Evolutionary conservation across 2,329 filamentous ascomycete species (phyloP), one percentile per base, ranked within the genome.

Genomic region (Paraphaeosphaeria minitans): DNA sequence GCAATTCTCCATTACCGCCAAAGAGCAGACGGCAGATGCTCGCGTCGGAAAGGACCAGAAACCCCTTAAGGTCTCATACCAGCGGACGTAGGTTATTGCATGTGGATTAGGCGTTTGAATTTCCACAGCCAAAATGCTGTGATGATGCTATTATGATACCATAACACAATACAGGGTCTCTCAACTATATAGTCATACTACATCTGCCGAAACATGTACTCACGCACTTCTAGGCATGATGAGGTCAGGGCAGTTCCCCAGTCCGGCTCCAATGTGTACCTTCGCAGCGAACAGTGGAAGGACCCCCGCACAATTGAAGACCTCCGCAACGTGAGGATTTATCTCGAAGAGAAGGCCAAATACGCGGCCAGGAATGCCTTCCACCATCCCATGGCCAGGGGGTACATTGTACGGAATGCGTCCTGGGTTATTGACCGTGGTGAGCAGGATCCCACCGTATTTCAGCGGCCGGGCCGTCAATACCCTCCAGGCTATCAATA

Each of bases 1-100:
- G 80, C 85, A 89, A 49, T 93, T 92, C 43, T 93, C 95, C 29
- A 97, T 97, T 70, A 89, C 88, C 55, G 95, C 95, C 19, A 98
- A 97, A 83, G 94, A 98, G 82, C 92, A 89, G 64, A 96, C 92
- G 33, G 89, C 91, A 13, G 92, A 92, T 22, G 93, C 95, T 87
- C 82, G 86, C 24, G 81, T 99, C 67, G 90, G 89, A 54, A 87
- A 87, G 19, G 87, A 87, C 47, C 85, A 85, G 66, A 91, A 92
- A 79, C 83, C 87, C 8, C 92, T 99, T 77, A 96, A 95, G 81
- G 93, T 99, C 64, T 97, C 95, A 14, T 99, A 96, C 84, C 95
- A 98, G 81, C 85, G 93, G 72, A 91, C 96, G 81, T 96, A 76
- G 66, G 65, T 68, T 58, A 60, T 62, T 70, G 63, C 60, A 49